A percentile compares a stretch with the other conserved stretches of the same genome.
These are phyloP conservation scores for Pseudogymnoascus sp. DNA, from an alignment of 2,329 filamentous ascomycete genomes.

Conservation along the genomic window DNA sequence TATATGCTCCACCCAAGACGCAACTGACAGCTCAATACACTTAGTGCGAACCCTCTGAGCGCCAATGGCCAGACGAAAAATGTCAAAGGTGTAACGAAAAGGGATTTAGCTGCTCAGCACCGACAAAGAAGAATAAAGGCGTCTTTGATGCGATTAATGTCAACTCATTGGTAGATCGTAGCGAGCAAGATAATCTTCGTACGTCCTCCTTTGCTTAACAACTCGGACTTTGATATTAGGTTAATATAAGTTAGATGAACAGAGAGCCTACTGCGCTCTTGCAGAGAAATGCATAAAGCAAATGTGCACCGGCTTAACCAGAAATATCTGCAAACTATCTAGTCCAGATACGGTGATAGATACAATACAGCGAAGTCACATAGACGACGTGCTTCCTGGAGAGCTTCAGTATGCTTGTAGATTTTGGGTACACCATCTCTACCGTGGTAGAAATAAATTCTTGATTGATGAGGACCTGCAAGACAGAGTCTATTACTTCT, in stretches of 20 bases:
- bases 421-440: conserved; percentile 30
- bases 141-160: background rate
- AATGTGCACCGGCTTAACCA: conserved; percentile 22
- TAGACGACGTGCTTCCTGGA: background rate
- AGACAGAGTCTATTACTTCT: conserved; percentile 14
- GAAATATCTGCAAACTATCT: conserved; percentile 15
- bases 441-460: background rate
- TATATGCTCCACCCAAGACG: background rate
- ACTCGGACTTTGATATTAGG: background rate
- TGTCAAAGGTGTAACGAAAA: background rate
- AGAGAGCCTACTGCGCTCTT: conserved; percentile 17
- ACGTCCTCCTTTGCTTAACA: background rate
- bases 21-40: background rate
- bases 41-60: background rate
- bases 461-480: conserved; percentile 11
- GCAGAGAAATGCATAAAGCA: conserved; percentile 34
- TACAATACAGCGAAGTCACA: background rate
- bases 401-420: conserved; percentile 27
- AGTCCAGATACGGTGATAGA: background rate
- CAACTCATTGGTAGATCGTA: background rate
- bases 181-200: background rate
- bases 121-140: background rate
- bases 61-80: background rate
- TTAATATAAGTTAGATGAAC: background rate
- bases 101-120: background rate